Percentiles rank a stretch among this genome's conserved stretches.
Conservation (phyloP, 768 basidiomycete genomes). For the Trametes meyenii region DNA sequence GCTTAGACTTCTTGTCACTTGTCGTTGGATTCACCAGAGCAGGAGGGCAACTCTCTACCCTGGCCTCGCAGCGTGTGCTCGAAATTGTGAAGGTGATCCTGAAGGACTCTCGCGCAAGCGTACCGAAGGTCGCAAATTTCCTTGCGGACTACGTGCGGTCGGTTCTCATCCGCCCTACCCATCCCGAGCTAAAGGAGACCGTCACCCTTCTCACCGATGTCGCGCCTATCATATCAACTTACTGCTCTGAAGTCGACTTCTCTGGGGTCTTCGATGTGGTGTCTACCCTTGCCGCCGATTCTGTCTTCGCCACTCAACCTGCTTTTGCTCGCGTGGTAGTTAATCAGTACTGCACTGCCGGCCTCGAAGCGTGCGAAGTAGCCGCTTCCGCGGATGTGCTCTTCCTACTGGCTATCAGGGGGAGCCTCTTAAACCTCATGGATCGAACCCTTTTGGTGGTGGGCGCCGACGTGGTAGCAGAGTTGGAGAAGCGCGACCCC, state of each 20-base stretch:
- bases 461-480: constrained; percentile 53
- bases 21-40: constrained; percentile 51
- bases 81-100: constrained; percentile 61
- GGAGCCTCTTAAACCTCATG: constrained; percentile 37
- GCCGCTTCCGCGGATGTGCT: constrained; percentile 37
- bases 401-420: constrained; percentile 34
- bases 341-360: constrained; percentile 38
- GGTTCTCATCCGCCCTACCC: constrained; percentile 48
- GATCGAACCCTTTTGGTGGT: constrained; percentile 46
- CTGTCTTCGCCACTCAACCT: constrained; percentile 53
- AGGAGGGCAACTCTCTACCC: constrained; percentile 50
- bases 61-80: constrained; percentile 46
- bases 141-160: constrained; percentile 54
- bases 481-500: constrained; percentile 57
- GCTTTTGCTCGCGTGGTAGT: constrained; percentile 47
- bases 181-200: constrained; percentile 50
- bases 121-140: constrained; percentile 51
- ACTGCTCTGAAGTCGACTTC: constrained; percentile 56
- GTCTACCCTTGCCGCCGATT: constrained; percentile 45
- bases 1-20: constrained; percentile 63
- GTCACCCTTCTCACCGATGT: constrained; percentile 56
- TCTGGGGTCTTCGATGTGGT: constrained; percentile 59
- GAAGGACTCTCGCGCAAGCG: constrained; percentile 49
- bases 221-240: constrained; percentile 54
- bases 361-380: constrained; percentile 39